Evolutionary conservation across 176 grass and related monocot species (phyloP).

Genomic region (Oryza longistaminata): DNA sequence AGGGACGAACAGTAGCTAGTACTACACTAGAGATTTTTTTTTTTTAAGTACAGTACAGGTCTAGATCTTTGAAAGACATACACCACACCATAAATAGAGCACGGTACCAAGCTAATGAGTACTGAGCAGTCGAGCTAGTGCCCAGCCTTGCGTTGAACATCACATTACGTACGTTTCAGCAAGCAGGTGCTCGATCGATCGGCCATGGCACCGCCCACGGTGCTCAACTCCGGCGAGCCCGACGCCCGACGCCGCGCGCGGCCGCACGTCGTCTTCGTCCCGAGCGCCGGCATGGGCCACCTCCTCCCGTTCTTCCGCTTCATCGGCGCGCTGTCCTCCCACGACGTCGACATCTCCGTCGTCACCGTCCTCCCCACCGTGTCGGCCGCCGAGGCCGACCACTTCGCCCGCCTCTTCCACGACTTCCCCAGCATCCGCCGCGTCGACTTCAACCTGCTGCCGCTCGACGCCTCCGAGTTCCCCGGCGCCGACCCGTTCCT

Average conservation of each 20-base stretch:
- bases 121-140: too few species aligned
- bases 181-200: too few species aligned
- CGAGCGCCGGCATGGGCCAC: conserved; percentile 82
- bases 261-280: conserved; percentile 56
- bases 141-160: too few species aligned
- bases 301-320: conserved; percentile 59
- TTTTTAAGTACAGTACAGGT: too few species aligned
- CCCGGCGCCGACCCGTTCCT: conserved; percentile 53
- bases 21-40: too few species aligned
- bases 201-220: background rate
- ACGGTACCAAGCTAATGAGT: too few species aligned
- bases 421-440: conserved; percentile 45
- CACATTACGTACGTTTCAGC: too few species aligned
- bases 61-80: too few species aligned
- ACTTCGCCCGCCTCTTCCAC: conserved; percentile 38
- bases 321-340: conserved; percentile 34
- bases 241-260: background rate
- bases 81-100: too few species aligned
- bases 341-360: conserved; percentile 53
- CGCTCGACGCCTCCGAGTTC: conserved; percentile 23
- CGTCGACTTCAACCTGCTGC: conserved; percentile 52
- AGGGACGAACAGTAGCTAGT: too few species aligned
- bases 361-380: conserved; percentile 54
- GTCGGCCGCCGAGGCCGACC: conserved; percentile 46
- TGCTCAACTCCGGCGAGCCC: background rate